A percentile compares a stretch with the other conserved stretches of the same genome.
Conservation (phyloP, 306 rosid species). For the Acacia acuminata region DNA sequence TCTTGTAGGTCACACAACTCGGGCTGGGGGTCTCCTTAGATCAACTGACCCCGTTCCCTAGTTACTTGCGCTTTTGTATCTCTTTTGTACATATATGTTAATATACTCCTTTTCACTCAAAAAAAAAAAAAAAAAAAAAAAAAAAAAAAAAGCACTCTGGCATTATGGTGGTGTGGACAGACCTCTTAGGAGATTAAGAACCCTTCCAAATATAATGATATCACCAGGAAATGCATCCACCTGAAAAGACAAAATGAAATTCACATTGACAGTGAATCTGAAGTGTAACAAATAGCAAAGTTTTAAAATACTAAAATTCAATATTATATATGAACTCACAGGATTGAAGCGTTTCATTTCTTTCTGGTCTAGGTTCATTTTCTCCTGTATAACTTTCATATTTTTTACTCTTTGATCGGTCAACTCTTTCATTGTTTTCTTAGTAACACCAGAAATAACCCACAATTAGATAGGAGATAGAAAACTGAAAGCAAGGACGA, state of each 20-base stretch:
- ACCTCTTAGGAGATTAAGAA: slow-evolving; percentile 98
- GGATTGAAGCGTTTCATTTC: slow-evolving; percentile 95
- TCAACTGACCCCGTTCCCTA: no score
- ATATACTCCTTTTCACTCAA: no score
- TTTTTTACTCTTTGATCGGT: slow-evolving; percentile 73
- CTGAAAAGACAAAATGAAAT: slow-evolving; percentile 42
- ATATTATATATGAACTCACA: slow-evolving; percentile 58
- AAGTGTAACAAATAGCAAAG: slow-evolving; percentile 26
- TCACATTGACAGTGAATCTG: slow-evolving; percentile 4
- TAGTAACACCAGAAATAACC: slow-evolving; percentile 35
- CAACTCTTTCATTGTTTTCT: slow-evolving; percentile 76
- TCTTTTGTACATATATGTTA: no score
- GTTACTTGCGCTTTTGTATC: no score
- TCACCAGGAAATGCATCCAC: slow-evolving; percentile 99
- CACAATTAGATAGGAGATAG: slow-evolving; percentile 29
- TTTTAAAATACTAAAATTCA: slow-evolving; percentile 18
- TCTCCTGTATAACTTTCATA: slow-evolving; percentile 86
- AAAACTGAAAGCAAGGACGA: slow-evolving; percentile 16
- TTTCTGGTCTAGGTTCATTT: slow-evolving; percentile 71
- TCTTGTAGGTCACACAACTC: no score
- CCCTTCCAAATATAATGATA: slow-evolving; percentile 91
- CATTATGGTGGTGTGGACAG: slow-evolving; percentile 30
- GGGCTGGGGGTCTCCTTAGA: no score
- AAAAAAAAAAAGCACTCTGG: slow-evolving; percentile 7
- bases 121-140: background rate